phyloP scores from a whole-genome alignment of 2,329 filamentous ascomycete species.

The Xylariaceae sp. region DNA sequence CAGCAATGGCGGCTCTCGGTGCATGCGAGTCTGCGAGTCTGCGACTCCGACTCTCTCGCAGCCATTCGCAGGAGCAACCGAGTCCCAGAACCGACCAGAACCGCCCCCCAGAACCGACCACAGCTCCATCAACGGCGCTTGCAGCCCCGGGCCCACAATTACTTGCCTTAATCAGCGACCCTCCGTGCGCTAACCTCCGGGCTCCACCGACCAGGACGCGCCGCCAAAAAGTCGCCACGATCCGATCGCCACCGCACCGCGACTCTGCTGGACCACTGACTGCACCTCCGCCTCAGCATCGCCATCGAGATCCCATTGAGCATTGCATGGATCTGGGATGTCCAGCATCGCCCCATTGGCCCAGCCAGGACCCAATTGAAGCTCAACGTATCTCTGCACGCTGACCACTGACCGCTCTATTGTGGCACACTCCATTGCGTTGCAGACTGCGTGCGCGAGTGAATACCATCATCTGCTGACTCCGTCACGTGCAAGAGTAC shows the following conservation, averaged over 20 bases:
- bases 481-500: constrained; percentile 12
- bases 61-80: too few relatives aligned
- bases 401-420: constrained; percentile 5
- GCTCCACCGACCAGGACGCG: constrained; percentile 10
- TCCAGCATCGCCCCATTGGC: constrained; percentile 9
- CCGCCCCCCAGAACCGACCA: too few relatives aligned
- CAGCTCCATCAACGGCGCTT: neutral
- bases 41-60: too few relatives aligned
- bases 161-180: neutral
- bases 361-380: constrained; percentile 5
- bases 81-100: too few relatives aligned
- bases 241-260: constrained; percentile 4
- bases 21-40: too few relatives aligned
- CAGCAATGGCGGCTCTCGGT: neutral
- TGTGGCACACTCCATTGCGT: neutral
- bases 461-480: constrained; percentile 1
- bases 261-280: neutral
- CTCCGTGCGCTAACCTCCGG: neutral
- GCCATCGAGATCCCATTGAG: constrained; percentile 20
- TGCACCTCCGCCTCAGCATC: constrained; percentile 4
- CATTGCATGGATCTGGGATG: constrained; percentile 7
- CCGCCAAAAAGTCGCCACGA: constrained; percentile 10
- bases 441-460: neutral
- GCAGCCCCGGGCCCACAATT: neutral
- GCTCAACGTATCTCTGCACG: constrained; percentile 8